These are phyloP conservation scores for Meredithiella fracta DNA, from an alignment of 2,329 filamentous ascomycete genomes.

Conservation along the genomic window DNA sequence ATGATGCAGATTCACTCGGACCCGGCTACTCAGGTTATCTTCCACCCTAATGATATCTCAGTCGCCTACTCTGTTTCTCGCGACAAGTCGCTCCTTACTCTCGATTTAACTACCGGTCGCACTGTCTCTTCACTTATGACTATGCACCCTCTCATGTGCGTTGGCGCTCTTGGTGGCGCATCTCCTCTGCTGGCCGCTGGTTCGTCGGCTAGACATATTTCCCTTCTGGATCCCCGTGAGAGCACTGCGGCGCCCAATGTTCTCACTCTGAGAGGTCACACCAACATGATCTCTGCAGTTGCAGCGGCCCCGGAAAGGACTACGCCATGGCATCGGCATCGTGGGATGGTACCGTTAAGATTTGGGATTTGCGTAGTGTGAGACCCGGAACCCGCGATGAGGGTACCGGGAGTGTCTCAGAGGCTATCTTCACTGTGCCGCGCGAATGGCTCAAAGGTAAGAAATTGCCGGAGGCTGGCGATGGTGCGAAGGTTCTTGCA, in stretches of 20 bases:
- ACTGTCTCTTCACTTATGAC: conserved; percentile 73
- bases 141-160: conserved; percentile 64
- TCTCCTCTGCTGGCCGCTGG: conserved; percentile 47
- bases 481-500: conserved; percentile 78
- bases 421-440: conserved; percentile 59
- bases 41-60: conserved; percentile 70
- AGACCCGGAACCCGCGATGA: conserved; percentile 44
- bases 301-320: conserved; percentile 40
- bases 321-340: conserved; percentile 79
- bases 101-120: conserved; percentile 68
- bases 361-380: conserved; percentile 79
- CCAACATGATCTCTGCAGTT: conserved; percentile 48
- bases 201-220: conserved; percentile 73
- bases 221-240: conserved; percentile 77
- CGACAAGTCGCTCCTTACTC: conserved; percentile 80
- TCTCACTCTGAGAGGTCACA: conserved; percentile 83
- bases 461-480: conserved; percentile 51
- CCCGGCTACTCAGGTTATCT: conserved; percentile 62
- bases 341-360: conserved; percentile 78
- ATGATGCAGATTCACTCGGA: conserved; percentile 57
- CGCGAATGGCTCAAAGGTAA: conserved; percentile 54
- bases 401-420: conserved; percentile 45
- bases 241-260: conserved; percentile 60
- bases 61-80: conserved; percentile 83
- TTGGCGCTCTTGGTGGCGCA: conserved; percentile 49